Percentiles rank a stretch among this genome's conserved stretches.
Conservation (phyloP, 75 land plant species). For the Cryptomeria japonica region DNA sequence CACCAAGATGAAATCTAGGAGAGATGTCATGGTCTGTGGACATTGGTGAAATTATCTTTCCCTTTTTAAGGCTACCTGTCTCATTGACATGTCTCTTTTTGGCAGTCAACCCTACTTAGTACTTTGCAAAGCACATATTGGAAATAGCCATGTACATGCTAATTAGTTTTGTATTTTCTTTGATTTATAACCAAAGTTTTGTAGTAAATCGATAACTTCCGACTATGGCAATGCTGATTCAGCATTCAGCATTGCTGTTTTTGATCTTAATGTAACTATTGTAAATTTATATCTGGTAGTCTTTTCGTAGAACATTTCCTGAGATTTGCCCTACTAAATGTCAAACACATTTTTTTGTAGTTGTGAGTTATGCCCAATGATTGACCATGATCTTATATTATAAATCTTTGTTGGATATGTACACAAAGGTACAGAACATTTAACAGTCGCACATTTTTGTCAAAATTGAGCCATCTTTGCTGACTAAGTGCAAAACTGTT, state of each 20-base stretch:
- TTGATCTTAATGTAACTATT: not conserved
- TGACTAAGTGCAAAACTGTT: not conserved
- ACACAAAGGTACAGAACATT: not conserved
- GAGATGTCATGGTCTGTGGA: not conserved
- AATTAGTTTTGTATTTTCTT: conserved; percentile 2
- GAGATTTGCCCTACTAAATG: not conserved
- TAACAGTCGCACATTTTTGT: not conserved
- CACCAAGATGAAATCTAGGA: not conserved
- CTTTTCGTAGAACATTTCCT: not conserved
- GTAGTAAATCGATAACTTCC: not conserved
- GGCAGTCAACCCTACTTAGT: not conserved
- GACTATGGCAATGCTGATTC: not conserved
- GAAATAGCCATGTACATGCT: conserved; percentile 2
- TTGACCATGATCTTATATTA: not conserved
- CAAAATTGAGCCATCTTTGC: not conserved
- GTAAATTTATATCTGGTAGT: not conserved
- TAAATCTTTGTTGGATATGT: not conserved
- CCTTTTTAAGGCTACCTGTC: not conserved
- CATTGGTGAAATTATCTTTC: not conserved
- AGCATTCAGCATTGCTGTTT: not conserved
- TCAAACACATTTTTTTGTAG: not conserved
- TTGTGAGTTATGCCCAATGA: not conserved
- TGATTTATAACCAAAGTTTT: not conserved
- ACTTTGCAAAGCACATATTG: not conserved
- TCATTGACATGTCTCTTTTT: not conserved